These are phyloP conservation scores for Nicotiana obtusifolia DNA, from an alignment of 257 asterid genomes.

Conservation along the genomic window DNA sequence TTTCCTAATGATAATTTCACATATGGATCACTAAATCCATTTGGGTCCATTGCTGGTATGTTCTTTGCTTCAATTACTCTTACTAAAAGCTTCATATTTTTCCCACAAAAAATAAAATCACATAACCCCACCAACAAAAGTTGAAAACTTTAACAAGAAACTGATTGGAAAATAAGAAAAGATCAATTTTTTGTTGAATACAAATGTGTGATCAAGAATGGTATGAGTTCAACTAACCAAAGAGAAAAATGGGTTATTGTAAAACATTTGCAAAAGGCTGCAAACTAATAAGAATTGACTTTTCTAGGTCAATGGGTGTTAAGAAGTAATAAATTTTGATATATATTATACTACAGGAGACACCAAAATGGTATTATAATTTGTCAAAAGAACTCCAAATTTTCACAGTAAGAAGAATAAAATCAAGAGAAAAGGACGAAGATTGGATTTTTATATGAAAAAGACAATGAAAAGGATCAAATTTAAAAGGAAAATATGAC, in stretches of 20 bases:
- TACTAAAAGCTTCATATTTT: slow-evolving; percentile 72
- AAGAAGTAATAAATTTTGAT: background rate
- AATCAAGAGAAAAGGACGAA: background rate
- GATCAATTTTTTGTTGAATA: background rate
- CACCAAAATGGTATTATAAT: background rate
- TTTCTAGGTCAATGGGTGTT: slow-evolving; percentile 6
- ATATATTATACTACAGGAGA: background rate
- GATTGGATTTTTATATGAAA: background rate
- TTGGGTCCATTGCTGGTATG: slow-evolving; percentile 78
- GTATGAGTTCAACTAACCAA: background rate
- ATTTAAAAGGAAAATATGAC: background rate
- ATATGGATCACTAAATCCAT: slow-evolving; percentile 93
- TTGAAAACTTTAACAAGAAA: background rate
- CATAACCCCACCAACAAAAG: background rate
- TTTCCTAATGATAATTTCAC: slow-evolving; percentile 83
- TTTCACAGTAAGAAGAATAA: background rate
- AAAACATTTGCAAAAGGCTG: background rate
- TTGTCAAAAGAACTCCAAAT: background rate
- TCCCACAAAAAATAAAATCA: background rate
- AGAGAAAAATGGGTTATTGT: background rate
- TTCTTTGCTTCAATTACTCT: slow-evolving; percentile 85
- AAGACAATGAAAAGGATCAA: background rate
- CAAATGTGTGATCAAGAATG: background rate
- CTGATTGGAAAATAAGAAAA: background rate
- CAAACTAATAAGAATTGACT: background rate